phyloP scores from a whole-genome alignment of 768 basidiomycete genomes.

The Dendrothele bispora region DNA sequence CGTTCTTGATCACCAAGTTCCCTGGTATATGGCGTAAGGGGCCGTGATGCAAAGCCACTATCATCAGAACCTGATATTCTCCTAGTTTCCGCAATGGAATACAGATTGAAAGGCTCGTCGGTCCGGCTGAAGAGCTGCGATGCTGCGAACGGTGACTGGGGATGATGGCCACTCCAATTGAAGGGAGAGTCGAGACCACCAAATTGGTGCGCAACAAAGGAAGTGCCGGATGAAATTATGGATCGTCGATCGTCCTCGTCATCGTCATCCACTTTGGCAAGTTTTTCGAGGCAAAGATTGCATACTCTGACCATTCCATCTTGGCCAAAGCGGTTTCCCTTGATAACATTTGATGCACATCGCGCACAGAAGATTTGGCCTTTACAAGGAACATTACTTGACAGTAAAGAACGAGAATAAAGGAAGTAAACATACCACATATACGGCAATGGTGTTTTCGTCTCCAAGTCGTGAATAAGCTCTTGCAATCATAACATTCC shows the following conservation, averaged over 20 bases:
- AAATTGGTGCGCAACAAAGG: conserved; percentile 79
- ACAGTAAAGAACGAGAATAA: background rate
- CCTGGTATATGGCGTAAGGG: conserved; percentile 44
- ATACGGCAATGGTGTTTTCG: conserved; percentile 98
- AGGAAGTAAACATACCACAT: conserved; percentile 60
- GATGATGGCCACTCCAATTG: conserved; percentile 46
- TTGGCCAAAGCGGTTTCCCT: conserved; percentile 88
- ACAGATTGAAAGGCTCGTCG: conserved; percentile 78
- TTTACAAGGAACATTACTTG: conserved; percentile 22
- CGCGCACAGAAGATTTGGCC: conserved; percentile 98
- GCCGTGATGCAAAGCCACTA: conserved; percentile 49
- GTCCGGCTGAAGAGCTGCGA: conserved; percentile 80
- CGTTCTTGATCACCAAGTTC: conserved; percentile 45
- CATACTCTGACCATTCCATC: conserved; percentile 96
- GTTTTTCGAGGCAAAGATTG: conserved; percentile 91
- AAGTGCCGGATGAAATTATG: conserved; percentile 67
- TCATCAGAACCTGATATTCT: conserved; percentile 55
- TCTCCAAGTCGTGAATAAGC: conserved; percentile 90
- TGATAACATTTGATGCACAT: conserved; percentile 96
- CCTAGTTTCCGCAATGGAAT: conserved; percentile 79
- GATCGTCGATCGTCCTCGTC: conserved; percentile 90
- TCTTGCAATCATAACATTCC: conserved; percentile 95
- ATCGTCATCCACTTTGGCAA: conserved; percentile 84
- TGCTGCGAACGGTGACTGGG: conserved; percentile 86
- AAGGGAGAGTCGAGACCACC: conserved; percentile 41